A percentile compares a stretch with the other conserved stretches of the same genome.
phyloP scores from a whole-genome alignment of 371 early-diverging fungal species.

The Quaeritorhiza haematococci region DNA sequence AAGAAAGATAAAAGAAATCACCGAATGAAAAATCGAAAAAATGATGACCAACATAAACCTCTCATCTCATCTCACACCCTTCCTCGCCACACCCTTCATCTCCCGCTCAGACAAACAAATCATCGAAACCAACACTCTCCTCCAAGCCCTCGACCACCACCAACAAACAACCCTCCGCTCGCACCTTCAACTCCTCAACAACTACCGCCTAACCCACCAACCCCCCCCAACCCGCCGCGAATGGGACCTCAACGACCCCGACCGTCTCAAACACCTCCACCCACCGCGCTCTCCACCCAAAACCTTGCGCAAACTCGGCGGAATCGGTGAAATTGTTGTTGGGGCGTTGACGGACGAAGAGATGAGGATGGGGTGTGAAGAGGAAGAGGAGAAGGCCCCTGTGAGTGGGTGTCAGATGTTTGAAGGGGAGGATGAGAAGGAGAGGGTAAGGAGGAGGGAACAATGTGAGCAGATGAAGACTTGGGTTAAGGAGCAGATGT shows the following conservation, averaged over 20 bases:
- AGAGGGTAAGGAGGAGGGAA: constrained; percentile 10
- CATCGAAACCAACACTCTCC: constrained; percentile 32
- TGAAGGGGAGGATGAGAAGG: constrained; percentile 46
- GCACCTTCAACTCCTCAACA: constrained; percentile 28
- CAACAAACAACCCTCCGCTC: constrained; percentile 18
- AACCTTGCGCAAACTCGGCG: not conserved
- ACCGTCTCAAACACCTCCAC: constrained; percentile 30
- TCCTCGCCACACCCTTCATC: too few relatives aligned
- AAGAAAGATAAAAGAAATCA: constrained; percentile 7
- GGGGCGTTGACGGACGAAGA: constrained; percentile 44
- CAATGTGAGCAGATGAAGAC: constrained; percentile 44
- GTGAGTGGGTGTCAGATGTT: constrained; percentile 38
- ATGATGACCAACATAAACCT: too few relatives aligned
- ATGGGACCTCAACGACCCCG: constrained; percentile 46
- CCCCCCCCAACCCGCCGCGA: constrained; percentile 35
- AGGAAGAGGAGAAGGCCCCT: constrained; percentile 39
- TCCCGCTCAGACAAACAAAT: constrained; percentile 23
- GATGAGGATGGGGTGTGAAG: constrained; percentile 7
- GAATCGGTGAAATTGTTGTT: constrained; percentile 28
- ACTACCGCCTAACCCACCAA: constrained; percentile 36
- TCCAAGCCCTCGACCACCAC: constrained; percentile 39
- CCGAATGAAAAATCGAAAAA: not conserved
- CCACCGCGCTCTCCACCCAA: constrained; percentile 29
- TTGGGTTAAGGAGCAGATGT: constrained; percentile 37
- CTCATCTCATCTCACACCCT: too few relatives aligned